Base-by-base conservation (phyloP, 805 yeast species). In the Wickerhamomyces sydowiorum region DNA sequence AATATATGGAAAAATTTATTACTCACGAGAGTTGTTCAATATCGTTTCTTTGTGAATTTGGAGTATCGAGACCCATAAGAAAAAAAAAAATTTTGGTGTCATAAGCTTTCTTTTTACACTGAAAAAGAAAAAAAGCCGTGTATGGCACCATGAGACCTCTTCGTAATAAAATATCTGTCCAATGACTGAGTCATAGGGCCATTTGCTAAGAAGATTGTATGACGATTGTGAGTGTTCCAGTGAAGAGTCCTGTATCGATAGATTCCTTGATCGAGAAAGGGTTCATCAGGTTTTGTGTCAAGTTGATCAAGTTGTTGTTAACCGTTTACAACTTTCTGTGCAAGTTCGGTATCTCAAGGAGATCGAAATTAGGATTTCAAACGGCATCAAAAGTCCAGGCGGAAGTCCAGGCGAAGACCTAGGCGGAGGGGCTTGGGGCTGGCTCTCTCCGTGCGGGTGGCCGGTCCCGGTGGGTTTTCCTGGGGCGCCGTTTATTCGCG, bases 71-170 rank as follows among this genome's bases (percentile, higher is more conserved):
- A n/a, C n/a, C n/a, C n/a, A n/a, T n/a, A n/a, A n/a, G n/a, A n/a
- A n/a, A n/a, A n/a, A n/a, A n/a, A n/a, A n/a, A n/a, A n/a, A n/a
- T 14, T 30, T 30, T 30, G 33, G 33, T 30, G 33, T 30, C 33
- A 30, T 17, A 6, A 14, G 14, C 3, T 30, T 30, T 18, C 33
- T 30, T 30, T 30, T 30, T 17, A 10, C 6, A 4, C 14, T n/a
- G 32, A 10, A 29, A 29, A 29, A 29, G 18, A n/a, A 30, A 30
- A 18, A 30, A 12, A 17, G 33, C 33, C 33, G 33, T 30, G 33
- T 30, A 30, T 30, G 33, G 33, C 33, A 30, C 22, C 33, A 30
- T 5, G 33, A 30, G 18, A 29, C 32, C 17, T 18, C 32, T 15
- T n/a, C n/a, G n/a, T n/a, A n/a, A n/a, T n/a, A 24, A 24, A 8